Evolutionary conservation across 441 rosid genomes (phyloP).

Genomic region (Bruguiera hainesii): DNA sequence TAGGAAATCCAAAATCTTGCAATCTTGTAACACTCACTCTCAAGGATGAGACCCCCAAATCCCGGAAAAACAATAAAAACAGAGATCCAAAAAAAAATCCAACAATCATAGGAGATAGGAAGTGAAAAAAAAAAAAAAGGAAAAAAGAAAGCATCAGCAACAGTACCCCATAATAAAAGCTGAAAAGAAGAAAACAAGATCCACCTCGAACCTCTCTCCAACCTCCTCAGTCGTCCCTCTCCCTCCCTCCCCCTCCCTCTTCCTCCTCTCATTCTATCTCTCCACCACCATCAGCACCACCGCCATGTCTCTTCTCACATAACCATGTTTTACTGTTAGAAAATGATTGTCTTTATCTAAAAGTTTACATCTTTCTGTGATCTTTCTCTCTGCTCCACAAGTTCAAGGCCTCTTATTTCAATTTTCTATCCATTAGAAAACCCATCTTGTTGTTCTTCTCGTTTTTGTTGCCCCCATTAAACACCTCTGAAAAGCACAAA

Average conservation of each 20-base stretch:
- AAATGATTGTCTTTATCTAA: neutral
- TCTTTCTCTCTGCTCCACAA: neutral
- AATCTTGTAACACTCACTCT: slow-evolving; percentile 27
- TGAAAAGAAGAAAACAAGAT: slow-evolving; percentile 58
- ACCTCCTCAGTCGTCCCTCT: slow-evolving; percentile 4
- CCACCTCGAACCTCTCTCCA: slow-evolving; percentile 77
- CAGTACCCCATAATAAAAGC: slow-evolving; percentile 39
- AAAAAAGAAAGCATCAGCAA: slow-evolving; percentile 21
- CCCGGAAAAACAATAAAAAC: slow-evolving; percentile 22
- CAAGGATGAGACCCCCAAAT: slow-evolving; percentile 27
- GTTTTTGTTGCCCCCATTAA: neutral
- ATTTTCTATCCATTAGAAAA: neutral
- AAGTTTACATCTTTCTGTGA: neutral
- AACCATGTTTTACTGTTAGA: neutral
- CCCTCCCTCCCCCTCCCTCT: slow-evolving; percentile 11
- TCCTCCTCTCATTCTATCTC: neutral
- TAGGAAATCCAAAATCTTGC: slow-evolving; percentile 4
- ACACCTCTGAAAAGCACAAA: neutral
- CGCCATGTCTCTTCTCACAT: neutral
- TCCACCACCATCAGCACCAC: neutral
- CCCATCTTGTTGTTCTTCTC: neutral
- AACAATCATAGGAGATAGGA: slow-evolving; percentile 13
- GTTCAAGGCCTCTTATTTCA: neutral
- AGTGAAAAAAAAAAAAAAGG: slow-evolving; percentile 9
- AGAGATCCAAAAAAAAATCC: slow-evolving; percentile 23